Conservation (phyloP, 208 protist genomes). For the Wallacemonas rigidus region DNA sequence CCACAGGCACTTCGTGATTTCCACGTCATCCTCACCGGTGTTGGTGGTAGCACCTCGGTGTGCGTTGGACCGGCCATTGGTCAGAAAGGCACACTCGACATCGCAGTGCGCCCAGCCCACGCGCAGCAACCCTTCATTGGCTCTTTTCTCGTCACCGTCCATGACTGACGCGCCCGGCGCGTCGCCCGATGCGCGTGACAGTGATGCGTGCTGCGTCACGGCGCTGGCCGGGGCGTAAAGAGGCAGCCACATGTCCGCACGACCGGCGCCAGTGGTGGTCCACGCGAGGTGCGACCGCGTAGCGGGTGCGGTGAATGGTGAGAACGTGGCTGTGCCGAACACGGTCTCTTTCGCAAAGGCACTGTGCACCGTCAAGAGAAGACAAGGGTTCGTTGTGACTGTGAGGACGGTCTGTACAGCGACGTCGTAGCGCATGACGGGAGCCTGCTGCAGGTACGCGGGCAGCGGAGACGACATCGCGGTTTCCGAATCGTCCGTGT, state of each 20-base stretch:
- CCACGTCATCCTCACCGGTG: constrained; percentile 9
- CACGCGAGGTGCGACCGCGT: not conserved
- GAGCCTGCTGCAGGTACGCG: constrained; percentile 26
- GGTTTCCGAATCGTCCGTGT: not conserved
- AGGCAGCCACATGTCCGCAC: constrained; percentile 45
- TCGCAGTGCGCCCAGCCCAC: constrained; percentile 55
- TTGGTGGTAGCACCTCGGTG: no score
- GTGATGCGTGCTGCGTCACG: not conserved
- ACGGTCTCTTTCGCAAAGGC: constrained; percentile 29
- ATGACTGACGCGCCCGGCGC: no score
- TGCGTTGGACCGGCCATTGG: not conserved
- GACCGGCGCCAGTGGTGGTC: not conserved
- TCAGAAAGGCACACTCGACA: constrained; percentile 28
- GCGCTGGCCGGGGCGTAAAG: constrained; percentile 26
- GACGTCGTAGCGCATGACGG: constrained; percentile 41
- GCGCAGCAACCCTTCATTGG: constrained; percentile 6
- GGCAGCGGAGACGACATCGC: not conserved
- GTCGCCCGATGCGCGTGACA: no score
- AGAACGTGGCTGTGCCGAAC: constrained; percentile 45
- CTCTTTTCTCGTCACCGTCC: no score
- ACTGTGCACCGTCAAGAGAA: constrained; percentile 53
- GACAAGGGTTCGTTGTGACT: constrained; percentile 24
- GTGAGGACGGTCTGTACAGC: constrained; percentile 38
- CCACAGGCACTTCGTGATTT: constrained; percentile 27
- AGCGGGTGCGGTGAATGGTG: constrained; percentile 22